Base-by-base conservation (phyloP, 345 rosid genomes). In the Mercurialis annua region DNA sequence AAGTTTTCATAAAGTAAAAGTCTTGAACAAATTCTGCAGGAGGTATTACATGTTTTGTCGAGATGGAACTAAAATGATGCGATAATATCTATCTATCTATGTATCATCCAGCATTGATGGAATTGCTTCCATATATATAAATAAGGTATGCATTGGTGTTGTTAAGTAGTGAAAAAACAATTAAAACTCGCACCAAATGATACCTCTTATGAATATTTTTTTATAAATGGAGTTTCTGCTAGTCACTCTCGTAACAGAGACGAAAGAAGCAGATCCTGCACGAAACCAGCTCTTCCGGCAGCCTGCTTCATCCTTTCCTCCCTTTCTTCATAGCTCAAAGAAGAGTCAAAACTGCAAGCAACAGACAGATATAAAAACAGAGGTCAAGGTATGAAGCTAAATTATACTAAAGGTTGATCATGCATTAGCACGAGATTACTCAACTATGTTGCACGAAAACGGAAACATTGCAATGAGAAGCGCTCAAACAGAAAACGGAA, bases 321-420 rank as follows among this genome's bases (percentile, higher is more conserved):
- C 46, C 86, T 78, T 70, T 85, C 90, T 71, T 85, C 87, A 0
- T 29, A 38, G 64, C 87, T 85, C 83, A 85, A 72, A 48, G 84
- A 76, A 15, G 90, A 83, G 64, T 85, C 90, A 17, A 79, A 81
- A 72, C 90, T 85, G 86, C 67, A 57, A 69, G 10, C n/a, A 69
- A 17, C 6, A 48, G 21, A 48, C 6, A 11, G 23, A 27, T n/a
- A n/a, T n/a, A 14, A 6, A 15, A 46, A 14, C 53, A 6, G 23
- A 56, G 11, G 58, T 40, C 8, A 42, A 27, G 6, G 29, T 24
- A 10, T 21, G n/a, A n/a, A 14, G 12, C 18, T 52, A 24, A 16
- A 21, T 31, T 24, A 1, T n/a, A n/a, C n/a, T n/a, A n/a, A 21
- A 10, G 48, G 27, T 8, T 44, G 38, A 11, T 0, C 36, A 30